Evolutionary conservation across 306 rosid species (phyloP).

Genomic region (Chamaecrista fasciculata): DNA sequence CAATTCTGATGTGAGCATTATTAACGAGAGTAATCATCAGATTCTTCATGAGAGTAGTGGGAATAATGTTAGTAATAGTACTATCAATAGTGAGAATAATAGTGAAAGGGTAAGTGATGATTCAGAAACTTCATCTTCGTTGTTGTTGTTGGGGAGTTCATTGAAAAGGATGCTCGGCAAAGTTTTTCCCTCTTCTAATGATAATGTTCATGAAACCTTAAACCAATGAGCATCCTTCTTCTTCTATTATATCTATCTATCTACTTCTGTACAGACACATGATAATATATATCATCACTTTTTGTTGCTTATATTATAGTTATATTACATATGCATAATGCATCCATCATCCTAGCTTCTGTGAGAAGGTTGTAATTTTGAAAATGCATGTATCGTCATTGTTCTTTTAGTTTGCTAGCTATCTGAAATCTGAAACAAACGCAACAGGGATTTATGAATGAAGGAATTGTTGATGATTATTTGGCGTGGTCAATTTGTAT

Average conservation of each 20-base stretch:
- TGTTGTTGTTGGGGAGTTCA: constrained; percentile 57
- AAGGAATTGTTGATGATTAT: too few relatives aligned
- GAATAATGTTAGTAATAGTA: background rate
- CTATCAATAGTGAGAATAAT: constrained; percentile 1
- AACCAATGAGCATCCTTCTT: constrained; percentile 1
- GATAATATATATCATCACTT: too few relatives aligned
- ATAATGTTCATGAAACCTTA: constrained; percentile 35
- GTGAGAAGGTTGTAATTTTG: too few relatives aligned
- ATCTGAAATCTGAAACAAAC: background rate
- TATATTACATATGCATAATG: too few relatives aligned
- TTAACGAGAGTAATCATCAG: constrained; percentile 24
- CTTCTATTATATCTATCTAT: background rate
- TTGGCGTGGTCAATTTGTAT: background rate
- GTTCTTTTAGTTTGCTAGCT: too few relatives aligned
- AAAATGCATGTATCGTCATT: too few relatives aligned
- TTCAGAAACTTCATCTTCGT: constrained; percentile 41
- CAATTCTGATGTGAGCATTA: constrained; percentile 37
- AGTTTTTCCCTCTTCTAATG: constrained; percentile 49
- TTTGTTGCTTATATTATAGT: too few relatives aligned
- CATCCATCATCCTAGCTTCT: too few relatives aligned
- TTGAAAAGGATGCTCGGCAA: constrained; percentile 70
- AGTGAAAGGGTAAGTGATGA: constrained; percentile 6
- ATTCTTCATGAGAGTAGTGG: too few relatives aligned
- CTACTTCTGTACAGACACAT: constrained; percentile 17
- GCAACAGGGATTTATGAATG: background rate